Conservation (phyloP, 2,329 filamentous ascomycete species). For the Endothia cerciana region DNA sequence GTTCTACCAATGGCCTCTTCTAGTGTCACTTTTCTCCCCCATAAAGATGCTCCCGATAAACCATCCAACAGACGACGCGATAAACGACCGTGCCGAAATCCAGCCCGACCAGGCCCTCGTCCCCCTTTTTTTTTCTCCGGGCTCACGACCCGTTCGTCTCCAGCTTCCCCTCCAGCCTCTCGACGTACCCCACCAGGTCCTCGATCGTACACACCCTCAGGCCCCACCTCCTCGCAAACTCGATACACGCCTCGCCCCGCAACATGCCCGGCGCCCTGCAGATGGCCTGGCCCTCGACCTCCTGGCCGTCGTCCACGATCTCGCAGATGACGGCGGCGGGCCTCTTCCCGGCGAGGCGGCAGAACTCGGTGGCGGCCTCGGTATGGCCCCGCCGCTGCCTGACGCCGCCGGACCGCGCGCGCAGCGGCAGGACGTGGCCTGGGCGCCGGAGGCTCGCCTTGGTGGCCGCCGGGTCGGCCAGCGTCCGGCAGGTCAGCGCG, state of each 20-base stretch:
- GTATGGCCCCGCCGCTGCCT: constrained; percentile 83
- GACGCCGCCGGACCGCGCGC: constrained; percentile 79
- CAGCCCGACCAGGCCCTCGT: not conserved
- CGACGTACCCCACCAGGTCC: constrained; percentile 79
- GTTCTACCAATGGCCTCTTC: not conserved
- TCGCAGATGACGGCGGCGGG: constrained; percentile 86
- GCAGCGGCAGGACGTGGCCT: constrained; percentile 87
- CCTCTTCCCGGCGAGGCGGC: constrained; percentile 77
- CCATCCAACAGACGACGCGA: no score
- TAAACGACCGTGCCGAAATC: not conserved
- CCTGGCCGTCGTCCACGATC: constrained; percentile 83
- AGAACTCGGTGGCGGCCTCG: constrained; percentile 91
- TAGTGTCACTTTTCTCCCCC: not conserved
- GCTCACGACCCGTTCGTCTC: constrained; percentile 45
- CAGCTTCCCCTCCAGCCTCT: constrained; percentile 71
- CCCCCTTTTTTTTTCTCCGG: not conserved
- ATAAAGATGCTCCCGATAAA: not conserved
- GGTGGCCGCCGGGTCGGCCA: constrained; percentile 68
- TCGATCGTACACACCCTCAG: constrained; percentile 96
- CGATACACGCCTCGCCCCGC: constrained; percentile 83
- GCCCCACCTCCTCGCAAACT: constrained; percentile 86
- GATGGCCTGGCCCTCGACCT: constrained; percentile 69
- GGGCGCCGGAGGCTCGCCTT: constrained; percentile 74
- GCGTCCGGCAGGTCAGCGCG: constrained; percentile 75
- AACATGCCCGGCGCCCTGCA: constrained; percentile 81